phyloP scores from a whole-genome alignment of 2,329 filamentous ascomycete genomes.

The Fusarium staphyleae region DNA sequence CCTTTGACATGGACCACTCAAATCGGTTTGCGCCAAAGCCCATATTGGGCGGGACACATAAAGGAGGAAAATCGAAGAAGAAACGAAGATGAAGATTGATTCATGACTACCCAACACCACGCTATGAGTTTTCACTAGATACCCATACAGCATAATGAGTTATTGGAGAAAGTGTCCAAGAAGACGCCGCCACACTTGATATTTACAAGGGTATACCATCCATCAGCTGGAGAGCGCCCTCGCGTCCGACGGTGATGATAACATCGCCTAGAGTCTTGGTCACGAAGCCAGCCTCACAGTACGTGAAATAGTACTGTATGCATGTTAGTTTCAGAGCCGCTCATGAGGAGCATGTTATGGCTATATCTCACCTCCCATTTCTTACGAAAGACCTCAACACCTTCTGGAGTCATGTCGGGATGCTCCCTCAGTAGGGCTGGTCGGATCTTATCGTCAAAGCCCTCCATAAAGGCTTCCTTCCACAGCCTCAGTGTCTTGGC shows the following conservation, averaged over 20 bases:
- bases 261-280: conserved; percentile 76
- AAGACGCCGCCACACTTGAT: too few relatives aligned
- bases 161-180: too few relatives aligned
- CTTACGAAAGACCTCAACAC: conserved; percentile 70
- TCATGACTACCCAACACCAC: neutral
- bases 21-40: conserved; percentile 64
- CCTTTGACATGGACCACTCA: conserved; percentile 82
- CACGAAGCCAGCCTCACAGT: conserved; percentile 76
- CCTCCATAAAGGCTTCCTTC: conserved; percentile 69
- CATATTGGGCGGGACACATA: conserved; percentile 30
- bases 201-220: conserved; percentile 69
- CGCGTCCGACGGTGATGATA: conserved; percentile 73
- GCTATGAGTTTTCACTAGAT: conserved; percentile 22
- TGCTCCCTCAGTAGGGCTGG: conserved; percentile 67
- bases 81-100: conserved; percentile 46
- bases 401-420: conserved; percentile 64
- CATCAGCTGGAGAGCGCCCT: conserved; percentile 72
- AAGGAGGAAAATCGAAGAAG: conserved; percentile 52
- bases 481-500: conserved; percentile 72
- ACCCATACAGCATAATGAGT: conserved; percentile 26
- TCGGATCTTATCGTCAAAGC: conserved; percentile 67
- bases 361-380: conserved; percentile 69
- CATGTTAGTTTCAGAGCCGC: conserved; percentile 15
- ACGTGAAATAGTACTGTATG: conserved; percentile 74
- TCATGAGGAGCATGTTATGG: neutral